Percentiles rank a stretch among this genome's conserved stretches.
These are phyloP conservation scores for Lumnitzera racemosa DNA, from an alignment of 345 rosid species.

Conservation along the genomic window DNA sequence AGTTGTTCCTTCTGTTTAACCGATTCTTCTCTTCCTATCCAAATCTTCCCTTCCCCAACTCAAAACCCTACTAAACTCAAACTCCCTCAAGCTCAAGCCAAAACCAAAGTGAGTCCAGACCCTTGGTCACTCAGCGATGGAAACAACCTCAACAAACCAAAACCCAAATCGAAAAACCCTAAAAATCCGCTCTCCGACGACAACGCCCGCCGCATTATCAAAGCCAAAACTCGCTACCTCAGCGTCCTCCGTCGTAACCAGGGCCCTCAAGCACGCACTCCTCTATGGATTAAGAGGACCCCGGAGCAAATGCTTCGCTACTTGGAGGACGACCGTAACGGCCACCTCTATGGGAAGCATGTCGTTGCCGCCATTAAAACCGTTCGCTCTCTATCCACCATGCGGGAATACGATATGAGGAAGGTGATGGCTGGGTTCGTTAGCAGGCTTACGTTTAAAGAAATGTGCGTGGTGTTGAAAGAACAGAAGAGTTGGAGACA, in stretches of 20 bases:
- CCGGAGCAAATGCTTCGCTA: conserved; percentile 92
- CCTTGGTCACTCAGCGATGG: conserved; percentile 87
- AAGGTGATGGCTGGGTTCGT: conserved; percentile 69
- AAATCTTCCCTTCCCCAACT: no score
- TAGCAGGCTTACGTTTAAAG: conserved; percentile 66
- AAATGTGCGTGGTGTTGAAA: conserved; percentile 88
- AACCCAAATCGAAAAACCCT: conserved; percentile 54
- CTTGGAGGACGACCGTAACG: conserved; percentile 64
- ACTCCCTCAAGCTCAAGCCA: no score
- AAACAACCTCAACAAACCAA: conserved; percentile 41
- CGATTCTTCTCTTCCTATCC: no score
- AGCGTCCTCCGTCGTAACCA: conserved; percentile 68
- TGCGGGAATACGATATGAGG: conserved; percentile 50
- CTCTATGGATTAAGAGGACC: conserved; percentile 77
- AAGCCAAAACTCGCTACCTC: conserved; percentile 59
- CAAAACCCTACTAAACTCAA: no score
- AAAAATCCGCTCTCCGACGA: conserved; percentile 71
- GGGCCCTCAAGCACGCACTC: conserved; percentile 64
- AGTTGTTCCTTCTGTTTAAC: no score
- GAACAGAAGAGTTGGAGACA: conserved; percentile 84
- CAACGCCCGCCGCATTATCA: conserved; percentile 79
- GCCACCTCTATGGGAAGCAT: conserved; percentile 72
- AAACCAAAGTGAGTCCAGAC: conserved; percentile 36
- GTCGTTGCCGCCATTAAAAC: conserved; percentile 79
- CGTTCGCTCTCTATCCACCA: conserved; percentile 48